Conservation (phyloP, 1,139 yeast genomes). For the Debaryomyces sp. region DNA sequence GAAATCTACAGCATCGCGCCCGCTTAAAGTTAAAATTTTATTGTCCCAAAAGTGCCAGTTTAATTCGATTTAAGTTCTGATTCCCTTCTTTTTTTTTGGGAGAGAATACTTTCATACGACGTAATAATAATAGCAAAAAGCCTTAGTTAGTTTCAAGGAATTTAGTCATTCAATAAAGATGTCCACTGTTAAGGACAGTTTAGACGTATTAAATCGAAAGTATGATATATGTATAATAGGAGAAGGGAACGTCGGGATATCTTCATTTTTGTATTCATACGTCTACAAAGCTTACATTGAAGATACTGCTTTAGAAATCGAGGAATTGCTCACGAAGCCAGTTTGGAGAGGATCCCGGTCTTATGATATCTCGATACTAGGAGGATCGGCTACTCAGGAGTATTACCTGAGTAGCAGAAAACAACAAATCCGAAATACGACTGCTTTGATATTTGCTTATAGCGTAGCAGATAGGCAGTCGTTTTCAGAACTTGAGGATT, state of each 20-base stretch:
- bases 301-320: slow-evolving; percentile 24
- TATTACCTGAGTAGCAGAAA: slow-evolving; percentile 29
- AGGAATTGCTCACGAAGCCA: slow-evolving; percentile 35
- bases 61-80: neutral
- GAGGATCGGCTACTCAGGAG: slow-evolving; percentile 28
- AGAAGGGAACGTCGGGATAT: slow-evolving; percentile 30
- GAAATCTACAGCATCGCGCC: neutral
- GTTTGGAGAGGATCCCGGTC: slow-evolving; percentile 14
- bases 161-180: neutral
- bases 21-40: slow-evolving; percentile 4
- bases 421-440: slow-evolving; percentile 33
- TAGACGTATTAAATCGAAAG: slow-evolving; percentile 23
- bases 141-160: neutral
- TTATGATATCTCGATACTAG: slow-evolving; percentile 32
- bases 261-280: slow-evolving; percentile 30
- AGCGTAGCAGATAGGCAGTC: slow-evolving; percentile 30
- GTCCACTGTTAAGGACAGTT: slow-evolving; percentile 15
- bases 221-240: slow-evolving; percentile 42
- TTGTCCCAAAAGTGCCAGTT: neutral
- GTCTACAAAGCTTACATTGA: slow-evolving; percentile 26
- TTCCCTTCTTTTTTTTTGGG: neutral
- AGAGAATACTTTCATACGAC: neutral
- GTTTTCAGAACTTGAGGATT: slow-evolving; percentile 32
- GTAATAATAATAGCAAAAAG: neutral
- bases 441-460: slow-evolving; percentile 34